Evolutionary conservation across 257 asterid genomes (phyloP).

Genomic region (Coffea canephora): DNA sequence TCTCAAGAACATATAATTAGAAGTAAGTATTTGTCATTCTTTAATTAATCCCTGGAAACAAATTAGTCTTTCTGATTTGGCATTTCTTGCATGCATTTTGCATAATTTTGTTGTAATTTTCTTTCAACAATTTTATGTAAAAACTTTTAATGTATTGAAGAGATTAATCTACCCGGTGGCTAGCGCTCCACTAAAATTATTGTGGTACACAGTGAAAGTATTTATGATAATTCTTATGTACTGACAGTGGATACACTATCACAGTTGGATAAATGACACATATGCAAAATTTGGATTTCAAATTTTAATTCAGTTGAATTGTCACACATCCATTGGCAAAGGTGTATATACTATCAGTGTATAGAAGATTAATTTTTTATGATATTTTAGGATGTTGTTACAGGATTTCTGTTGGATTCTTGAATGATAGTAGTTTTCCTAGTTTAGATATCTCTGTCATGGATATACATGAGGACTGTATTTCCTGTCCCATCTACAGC

Average conservation of each 20-base stretch:
- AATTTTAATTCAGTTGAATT: too few relatives aligned
- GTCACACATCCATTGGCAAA: too few relatives aligned
- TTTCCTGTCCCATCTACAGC: conserved; percentile 33
- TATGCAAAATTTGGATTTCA: too few relatives aligned
- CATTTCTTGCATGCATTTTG: background rate
- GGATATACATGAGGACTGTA: conserved; percentile 8
- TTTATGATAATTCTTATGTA: background rate
- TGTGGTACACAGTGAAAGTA: background rate
- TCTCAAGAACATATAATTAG: background rate
- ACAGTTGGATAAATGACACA: too few relatives aligned
- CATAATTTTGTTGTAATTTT: background rate
- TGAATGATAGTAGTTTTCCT: background rate
- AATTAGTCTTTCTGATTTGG: background rate
- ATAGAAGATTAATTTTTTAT: too few relatives aligned
- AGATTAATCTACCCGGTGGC: background rate
- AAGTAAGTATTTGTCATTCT: background rate
- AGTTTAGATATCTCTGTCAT: conserved; percentile 1
- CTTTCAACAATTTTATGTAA: background rate
- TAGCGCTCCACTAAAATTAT: background rate
- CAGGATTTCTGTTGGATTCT: background rate
- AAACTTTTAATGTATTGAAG: background rate
- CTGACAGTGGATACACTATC: too few relatives aligned
- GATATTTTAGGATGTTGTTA: background rate
- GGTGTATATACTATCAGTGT: too few relatives aligned
- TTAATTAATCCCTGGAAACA: background rate